phyloP scores from a whole-genome alignment of 257 asterid species.

The Paulownia fortunei region DNA sequence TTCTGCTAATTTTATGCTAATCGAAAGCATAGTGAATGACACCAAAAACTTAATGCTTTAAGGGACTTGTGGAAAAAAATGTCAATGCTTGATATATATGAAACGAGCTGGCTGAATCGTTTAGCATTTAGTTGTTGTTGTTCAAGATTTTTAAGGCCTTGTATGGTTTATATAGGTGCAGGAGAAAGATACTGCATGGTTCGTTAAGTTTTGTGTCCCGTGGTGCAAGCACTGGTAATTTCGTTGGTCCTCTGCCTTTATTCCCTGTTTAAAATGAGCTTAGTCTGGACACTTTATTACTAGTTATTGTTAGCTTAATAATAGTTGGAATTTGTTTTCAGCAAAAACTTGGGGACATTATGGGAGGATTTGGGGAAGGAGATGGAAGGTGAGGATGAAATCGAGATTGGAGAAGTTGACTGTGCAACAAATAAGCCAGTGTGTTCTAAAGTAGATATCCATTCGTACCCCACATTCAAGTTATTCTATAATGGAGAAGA shows the following conservation, averaged over 20 bases:
- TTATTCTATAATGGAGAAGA: constrained; percentile 95
- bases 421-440: constrained; percentile 79
- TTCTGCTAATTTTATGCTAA: neutral
- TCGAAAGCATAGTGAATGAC: constrained; percentile 2
- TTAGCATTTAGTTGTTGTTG: neutral
- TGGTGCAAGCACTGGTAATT: constrained; percentile 99
- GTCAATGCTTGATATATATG: neutral
- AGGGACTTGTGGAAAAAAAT: constrained; percentile 1
- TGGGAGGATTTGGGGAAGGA: constrained; percentile 98
- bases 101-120: neutral
- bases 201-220: constrained; percentile 93
- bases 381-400: constrained; percentile 96
- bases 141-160: constrained; percentile 5
- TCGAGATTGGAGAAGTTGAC: constrained; percentile 95
- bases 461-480: constrained; percentile 97
- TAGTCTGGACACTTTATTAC: neutral
- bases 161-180: constrained; percentile 64
- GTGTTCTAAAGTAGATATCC: constrained; percentile 87
- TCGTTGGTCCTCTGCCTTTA: neutral
- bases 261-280: constrained; percentile 23
- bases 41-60: neutral
- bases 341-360: constrained; percentile 88
- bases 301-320: constrained; percentile 16
- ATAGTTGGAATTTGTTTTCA: constrained; percentile 41
- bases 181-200: constrained; percentile 98